Evolutionary conservation across 805 yeast species (phyloP), one percentile per base, ranked within the genome.

Genomic region (Maudiozyma barnettii): DNA sequence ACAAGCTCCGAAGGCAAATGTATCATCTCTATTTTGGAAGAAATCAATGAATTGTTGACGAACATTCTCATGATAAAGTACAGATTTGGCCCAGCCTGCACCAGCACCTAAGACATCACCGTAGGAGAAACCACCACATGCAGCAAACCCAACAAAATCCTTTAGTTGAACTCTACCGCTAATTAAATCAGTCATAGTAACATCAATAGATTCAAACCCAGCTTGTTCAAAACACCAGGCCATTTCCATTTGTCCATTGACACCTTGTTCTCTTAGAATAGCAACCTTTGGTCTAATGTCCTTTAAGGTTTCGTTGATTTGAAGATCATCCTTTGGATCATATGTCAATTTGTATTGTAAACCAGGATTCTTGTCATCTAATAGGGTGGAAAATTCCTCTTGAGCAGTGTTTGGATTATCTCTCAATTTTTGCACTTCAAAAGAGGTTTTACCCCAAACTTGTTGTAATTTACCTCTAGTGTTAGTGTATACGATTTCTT

Each of bases 41-140:
- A 93, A 93, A 44, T 70, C 75, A 54, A 71, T 68, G 66, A 93
- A 93, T 70, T 87, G 90, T 23, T 73, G 60, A 63, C 93, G 80
- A 35, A 91, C 84, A 46, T 69, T 72, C 35, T 79, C 86, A 63
- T 91, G 84, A 76, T 82, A 89, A 54, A 93, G 70, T 9, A 93
- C 95, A 16, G 97, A 87, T 62, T 88, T 89, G 49, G 99, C 99
- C 99, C 99, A 93, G 49, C 99, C 99, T 46, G 91, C 84, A 64
- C 96, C 99, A 33, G 99, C 99, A 56, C 99, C 99, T 50, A 93
- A 74, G 43, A 93, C 99, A 69, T 93, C 99, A 75, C 99, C 99
- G 62, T 90, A 93, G 1, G 97, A 88, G 74, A 93, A 93, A 14
- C 99, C 99, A 68, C 99, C 99, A 71, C 99, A 95, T 3, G 98